Conservation (phyloP, 345 rosid genomes). For the Crucihimalaya himalaica region DNA sequence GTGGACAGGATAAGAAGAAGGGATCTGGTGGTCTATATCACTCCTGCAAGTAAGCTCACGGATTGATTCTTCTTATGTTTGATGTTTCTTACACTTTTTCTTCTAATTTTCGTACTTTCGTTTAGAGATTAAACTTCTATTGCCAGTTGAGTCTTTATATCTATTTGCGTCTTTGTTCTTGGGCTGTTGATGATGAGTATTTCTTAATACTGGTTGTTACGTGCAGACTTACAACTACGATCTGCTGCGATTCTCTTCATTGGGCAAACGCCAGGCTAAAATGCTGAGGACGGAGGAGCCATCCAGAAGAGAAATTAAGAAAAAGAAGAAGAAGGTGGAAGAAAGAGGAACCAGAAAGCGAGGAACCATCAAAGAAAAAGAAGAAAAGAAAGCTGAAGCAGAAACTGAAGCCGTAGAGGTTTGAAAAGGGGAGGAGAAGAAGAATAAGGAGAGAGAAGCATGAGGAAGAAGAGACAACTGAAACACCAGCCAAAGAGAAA, state of each 20-base stretch:
- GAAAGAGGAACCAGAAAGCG: slow-evolving; percentile 39
- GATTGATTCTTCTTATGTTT: neutral
- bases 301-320: slow-evolving; percentile 47
- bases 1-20: slow-evolving; percentile 74
- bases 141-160: neutral
- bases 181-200: neutral
- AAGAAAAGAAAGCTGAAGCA: slow-evolving; percentile 47
- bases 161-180: neutral
- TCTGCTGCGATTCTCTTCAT: slow-evolving; percentile 75
- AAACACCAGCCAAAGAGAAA: slow-evolving; percentile 43
- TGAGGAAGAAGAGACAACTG: slow-evolving; percentile 40
- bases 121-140: neutral
- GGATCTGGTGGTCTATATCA: slow-evolving; percentile 67
- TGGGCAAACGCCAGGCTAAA: slow-evolving; percentile 43
- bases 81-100: neutral
- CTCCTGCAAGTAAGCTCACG: slow-evolving; percentile 92
- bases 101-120: neutral
- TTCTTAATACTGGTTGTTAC: neutral
- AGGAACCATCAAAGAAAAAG: slow-evolving; percentile 64
- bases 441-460: slow-evolving; percentile 54
- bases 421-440: slow-evolving; percentile 35
- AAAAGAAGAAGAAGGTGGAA: slow-evolving; percentile 51
- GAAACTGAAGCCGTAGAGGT: slow-evolving; percentile 25
- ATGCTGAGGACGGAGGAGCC: slow-evolving; percentile 36
- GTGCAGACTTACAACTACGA: slow-evolving; percentile 78